Evolutionary conservation across 2,329 filamentous ascomycete species (phyloP).

Genomic region (Apiospora pterosperma): DNA sequence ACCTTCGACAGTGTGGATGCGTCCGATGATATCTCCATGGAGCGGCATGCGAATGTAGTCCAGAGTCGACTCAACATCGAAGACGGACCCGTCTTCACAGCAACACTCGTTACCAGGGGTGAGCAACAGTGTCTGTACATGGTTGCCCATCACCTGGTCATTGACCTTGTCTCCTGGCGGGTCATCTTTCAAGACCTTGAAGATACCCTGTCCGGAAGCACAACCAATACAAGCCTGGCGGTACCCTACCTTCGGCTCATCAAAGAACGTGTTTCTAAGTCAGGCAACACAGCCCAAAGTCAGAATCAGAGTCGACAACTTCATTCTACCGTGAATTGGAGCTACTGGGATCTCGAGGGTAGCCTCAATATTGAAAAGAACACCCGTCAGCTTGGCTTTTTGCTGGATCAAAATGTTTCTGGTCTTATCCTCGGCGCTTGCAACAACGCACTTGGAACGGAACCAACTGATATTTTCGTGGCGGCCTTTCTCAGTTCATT

Average conservation of each 20-base stretch:
- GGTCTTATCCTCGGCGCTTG: conserved; percentile 1
- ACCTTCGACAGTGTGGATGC: background rate
- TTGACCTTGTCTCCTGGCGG: background rate
- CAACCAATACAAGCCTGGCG: background rate
- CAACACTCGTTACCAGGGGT: background rate
- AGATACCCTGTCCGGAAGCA: background rate
- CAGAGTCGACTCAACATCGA: background rate
- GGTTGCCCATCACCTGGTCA: background rate
- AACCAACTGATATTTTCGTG: conserved; percentile 2
- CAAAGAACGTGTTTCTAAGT: background rate
- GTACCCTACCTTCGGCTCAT: background rate
- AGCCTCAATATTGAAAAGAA: background rate
- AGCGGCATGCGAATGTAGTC: background rate
- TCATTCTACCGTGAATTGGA: background rate
- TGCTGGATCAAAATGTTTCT: background rate
- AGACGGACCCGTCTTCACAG: background rate
- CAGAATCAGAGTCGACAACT: background rate
- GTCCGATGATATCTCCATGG: background rate
- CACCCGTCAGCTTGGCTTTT: background rate
- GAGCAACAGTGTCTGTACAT: background rate
- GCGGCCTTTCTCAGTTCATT: conserved; percentile 6
- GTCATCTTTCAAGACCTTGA: background rate
- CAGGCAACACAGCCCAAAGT: too few relatives aligned
- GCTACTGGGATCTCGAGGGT: background rate
- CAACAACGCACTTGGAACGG: conserved; percentile 4